These are phyloP conservation scores for Globisporangium perplexum DNA, from an alignment of 352 stramenopile genomes.

Conservation along the genomic window DNA sequence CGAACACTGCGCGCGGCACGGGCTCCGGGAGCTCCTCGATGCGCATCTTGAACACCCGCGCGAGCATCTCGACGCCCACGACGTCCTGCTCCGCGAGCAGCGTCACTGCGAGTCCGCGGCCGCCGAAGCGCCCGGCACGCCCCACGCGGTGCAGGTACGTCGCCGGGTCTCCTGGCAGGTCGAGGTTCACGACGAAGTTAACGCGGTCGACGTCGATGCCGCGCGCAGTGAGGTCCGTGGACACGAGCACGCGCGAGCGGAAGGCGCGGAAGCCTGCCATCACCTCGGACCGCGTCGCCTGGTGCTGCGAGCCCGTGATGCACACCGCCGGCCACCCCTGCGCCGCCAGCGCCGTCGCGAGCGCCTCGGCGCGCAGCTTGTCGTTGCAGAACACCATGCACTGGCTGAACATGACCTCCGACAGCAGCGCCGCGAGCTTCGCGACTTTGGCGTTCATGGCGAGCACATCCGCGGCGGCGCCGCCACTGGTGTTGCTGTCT, in stretches of 20 bases:
- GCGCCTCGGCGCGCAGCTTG: conserved; percentile 66
- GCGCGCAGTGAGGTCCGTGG: conserved; percentile 68
- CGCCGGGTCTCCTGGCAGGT: conserved; percentile 61
- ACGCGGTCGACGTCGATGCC: conserved; percentile 76
- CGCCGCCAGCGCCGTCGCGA: conserved; percentile 39
- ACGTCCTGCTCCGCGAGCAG: conserved; percentile 45
- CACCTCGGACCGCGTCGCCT: conserved; percentile 46
- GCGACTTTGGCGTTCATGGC: conserved; percentile 55
- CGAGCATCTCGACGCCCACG: conserved; percentile 45
- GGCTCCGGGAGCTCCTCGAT: conserved; percentile 43
- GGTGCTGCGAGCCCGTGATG: conserved; percentile 63
- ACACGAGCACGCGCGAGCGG: conserved; percentile 57
- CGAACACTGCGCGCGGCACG: conserved; percentile 39
- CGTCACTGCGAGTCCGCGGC: conserved; percentile 68
- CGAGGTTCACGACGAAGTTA: conserved; percentile 78
- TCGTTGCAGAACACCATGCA: conserved; percentile 86
- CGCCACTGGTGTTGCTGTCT: neutral
- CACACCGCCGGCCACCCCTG: conserved; percentile 56
- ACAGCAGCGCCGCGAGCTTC: conserved; percentile 43
- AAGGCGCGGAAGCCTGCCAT: conserved; percentile 58
- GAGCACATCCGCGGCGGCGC: conserved; percentile 12
- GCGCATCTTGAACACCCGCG: conserved; percentile 63
- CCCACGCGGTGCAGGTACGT: conserved; percentile 80
- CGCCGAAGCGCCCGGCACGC: conserved; percentile 66
- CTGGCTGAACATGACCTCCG: conserved; percentile 65